Evolutionary conservation across 225 moss, liverwort and hornwort genomes (phyloP).

Genomic region (Ulota crispa): DNA sequence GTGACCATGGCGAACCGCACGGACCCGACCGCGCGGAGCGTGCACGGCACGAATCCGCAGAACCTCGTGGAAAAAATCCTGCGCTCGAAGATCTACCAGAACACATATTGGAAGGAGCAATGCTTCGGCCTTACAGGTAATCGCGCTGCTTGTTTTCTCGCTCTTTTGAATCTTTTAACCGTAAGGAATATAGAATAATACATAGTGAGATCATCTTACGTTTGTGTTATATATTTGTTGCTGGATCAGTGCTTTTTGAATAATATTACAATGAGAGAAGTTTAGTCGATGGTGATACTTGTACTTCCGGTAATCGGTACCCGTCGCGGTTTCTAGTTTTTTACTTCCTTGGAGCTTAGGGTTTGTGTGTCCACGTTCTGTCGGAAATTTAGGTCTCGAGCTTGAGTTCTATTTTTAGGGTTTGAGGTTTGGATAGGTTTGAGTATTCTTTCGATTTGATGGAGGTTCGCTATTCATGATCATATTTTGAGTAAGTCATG

Average conservation of each 20-base stretch:
- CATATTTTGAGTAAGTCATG: neutral
- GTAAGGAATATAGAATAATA: neutral
- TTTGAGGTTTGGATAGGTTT: conserved; percentile 4
- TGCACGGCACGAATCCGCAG: conserved; percentile 98
- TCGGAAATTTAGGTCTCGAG: neutral
- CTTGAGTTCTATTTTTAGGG: conserved; percentile 6
- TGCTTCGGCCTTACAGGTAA: conserved; percentile 98
- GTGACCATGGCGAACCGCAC: conserved; percentile 94
- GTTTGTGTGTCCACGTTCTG: neutral
- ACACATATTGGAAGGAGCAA: conserved; percentile 99
- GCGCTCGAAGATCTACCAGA: conserved; percentile 98
- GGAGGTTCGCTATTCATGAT: neutral
- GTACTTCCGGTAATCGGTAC: neutral
- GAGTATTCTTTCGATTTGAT: neutral
- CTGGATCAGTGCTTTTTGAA: neutral
- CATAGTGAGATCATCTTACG: neutral
- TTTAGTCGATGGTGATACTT: neutral
- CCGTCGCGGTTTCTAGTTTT: neutral
- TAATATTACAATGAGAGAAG: neutral
- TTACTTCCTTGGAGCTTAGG: neutral
- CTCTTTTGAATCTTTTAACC: neutral
- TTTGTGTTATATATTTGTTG: neutral
- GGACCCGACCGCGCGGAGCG: conserved; percentile 96
- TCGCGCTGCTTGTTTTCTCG: neutral
- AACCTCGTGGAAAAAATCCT: conserved; percentile 97